Evolutionary conservation across 2,329 filamentous ascomycete genomes (phyloP).

Genomic region (Leptoxyphium fumago): DNA sequence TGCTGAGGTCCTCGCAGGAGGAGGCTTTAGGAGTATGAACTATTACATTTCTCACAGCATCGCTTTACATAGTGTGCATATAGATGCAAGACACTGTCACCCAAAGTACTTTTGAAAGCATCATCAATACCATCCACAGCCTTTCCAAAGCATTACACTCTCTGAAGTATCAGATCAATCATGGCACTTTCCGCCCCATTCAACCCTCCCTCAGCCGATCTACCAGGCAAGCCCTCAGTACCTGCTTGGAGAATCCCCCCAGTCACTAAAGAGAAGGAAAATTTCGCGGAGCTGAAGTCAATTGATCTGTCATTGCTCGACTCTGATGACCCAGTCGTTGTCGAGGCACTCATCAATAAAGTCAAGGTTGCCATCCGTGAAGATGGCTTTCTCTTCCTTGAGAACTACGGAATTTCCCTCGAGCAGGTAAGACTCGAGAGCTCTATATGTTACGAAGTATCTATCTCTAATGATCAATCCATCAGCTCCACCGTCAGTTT

Average conservation of each 20-base stretch:
- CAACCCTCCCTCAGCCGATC: conserved; percentile 24
- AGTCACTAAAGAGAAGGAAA: conserved; percentile 29
- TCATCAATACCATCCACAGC: background rate
- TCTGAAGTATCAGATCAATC: background rate
- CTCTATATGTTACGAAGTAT: background rate
- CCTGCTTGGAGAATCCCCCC: conserved; percentile 24
- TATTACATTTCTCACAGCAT: no score
- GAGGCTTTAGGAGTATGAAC: no score
- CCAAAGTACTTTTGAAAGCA: background rate
- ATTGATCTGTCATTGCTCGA: conserved; percentile 21
- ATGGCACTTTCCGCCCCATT: conserved; percentile 25
- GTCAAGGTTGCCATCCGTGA: conserved; percentile 20
- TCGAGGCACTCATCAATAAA: conserved; percentile 29
- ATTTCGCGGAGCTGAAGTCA: conserved; percentile 22
- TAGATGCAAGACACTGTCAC: background rate
- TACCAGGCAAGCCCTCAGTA: conserved; percentile 29
- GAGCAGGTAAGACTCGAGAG: conserved; percentile 18
- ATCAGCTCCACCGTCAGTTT: conserved; percentile 36
- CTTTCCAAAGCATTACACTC: background rate
- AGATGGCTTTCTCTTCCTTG: conserved; percentile 28
- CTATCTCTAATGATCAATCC: background rate
- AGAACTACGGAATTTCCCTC: conserved; percentile 36
- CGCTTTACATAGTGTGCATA: background rate
- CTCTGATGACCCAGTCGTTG: conserved; percentile 21
- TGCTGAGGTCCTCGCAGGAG: no score